phyloP scores from a whole-genome alignment of 768 basidiomycete species.

The Coprinopsis sp. region DNA sequence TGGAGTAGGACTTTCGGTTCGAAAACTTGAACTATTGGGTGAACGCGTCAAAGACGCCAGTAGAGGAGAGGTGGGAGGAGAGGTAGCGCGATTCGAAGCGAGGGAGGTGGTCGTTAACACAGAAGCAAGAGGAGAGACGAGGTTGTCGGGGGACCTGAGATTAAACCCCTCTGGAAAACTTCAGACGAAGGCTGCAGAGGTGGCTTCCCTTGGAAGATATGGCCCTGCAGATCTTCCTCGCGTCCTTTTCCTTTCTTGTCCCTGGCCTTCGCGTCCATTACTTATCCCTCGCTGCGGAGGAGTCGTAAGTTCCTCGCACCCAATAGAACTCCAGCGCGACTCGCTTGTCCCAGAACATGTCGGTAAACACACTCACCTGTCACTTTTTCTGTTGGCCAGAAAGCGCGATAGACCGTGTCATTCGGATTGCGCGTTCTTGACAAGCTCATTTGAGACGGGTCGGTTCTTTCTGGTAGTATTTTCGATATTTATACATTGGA shows the following conservation, averaged over 20 bases:
- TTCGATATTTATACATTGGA: too few relatives aligned
- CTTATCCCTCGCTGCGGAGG: slow-evolving; percentile 84
- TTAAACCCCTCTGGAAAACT: slow-evolving; percentile 10
- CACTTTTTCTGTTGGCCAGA: too few relatives aligned
- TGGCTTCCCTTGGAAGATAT: slow-evolving; percentile 40
- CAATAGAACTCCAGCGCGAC: too few relatives aligned
- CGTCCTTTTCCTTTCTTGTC: slow-evolving; percentile 49
- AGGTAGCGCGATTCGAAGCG: not conserved
- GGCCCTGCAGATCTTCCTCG: slow-evolving; percentile 21
- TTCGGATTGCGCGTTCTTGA: too few relatives aligned
- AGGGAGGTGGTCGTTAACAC: slow-evolving; percentile 1
- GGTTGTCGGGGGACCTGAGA: slow-evolving; percentile 24
- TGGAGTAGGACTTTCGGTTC: slow-evolving; percentile 20
- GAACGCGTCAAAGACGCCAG: not conserved
- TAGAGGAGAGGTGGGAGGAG: not conserved
- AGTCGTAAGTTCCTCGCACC: slow-evolving; percentile 49
- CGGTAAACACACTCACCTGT: too few relatives aligned
- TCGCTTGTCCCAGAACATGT: too few relatives aligned
- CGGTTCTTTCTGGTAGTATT: too few relatives aligned
- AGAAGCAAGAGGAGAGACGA: slow-evolving; percentile 19
- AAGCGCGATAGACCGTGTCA: too few relatives aligned
- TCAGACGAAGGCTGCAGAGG: slow-evolving; percentile 36
- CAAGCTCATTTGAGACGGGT: too few relatives aligned
- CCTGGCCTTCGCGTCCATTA: slow-evolving; percentile 62
- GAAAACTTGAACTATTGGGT: slow-evolving; percentile 6